Evolutionary conservation across 129 eudicot species (phyloP), one percentile per base, ranked within the genome.

Genomic region (Apium graveolens): DNA sequence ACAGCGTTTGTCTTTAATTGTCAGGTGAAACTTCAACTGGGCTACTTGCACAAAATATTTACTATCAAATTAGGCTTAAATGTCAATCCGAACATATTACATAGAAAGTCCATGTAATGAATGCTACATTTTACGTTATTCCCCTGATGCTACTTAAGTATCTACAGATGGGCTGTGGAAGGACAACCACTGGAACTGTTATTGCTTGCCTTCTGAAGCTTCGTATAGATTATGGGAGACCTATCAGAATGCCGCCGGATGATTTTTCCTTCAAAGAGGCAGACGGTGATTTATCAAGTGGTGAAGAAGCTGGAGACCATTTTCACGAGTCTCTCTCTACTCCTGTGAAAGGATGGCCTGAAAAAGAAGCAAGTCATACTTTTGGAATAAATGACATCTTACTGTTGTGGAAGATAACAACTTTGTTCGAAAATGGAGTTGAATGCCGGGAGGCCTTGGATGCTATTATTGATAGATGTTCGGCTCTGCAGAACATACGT

Each of bases 101-200:
- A 63, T 63, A 26, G 37, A 20, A 29, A 60, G 70, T 63, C 20
- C 70, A n/a, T 29, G 20, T 66, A 41, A 31, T 66, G 72, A 17
- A 60, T 60, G 68, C 68, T 60, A n/a, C 32, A 60, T 60, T 26
- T n/a, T 26, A 60, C 34, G 11, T 60, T 60, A 60, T 26, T n/a
- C 34, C 68, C n/a, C 68, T 60, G 5, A 38, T 66, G 53, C 78
- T 39, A 6, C 70, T 51, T 10, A 46, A 66, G 81, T 55, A 70
- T 83, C 65, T 74, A 74, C 89, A 94, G 93, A 94, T 94, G 98
- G 98, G 98, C 45, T 79, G 88, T 80, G 98, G 98, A 35, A 83
- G 98, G 83, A 94, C 98, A 44, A 94, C 98, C 55, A 94, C 97
- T 14, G 98, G 98, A 78, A 94, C 98, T 75, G 98, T 94, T 31